Conservation (phyloP, 192 early-diverging fungal genomes). For the Dispira simplex region DNA sequence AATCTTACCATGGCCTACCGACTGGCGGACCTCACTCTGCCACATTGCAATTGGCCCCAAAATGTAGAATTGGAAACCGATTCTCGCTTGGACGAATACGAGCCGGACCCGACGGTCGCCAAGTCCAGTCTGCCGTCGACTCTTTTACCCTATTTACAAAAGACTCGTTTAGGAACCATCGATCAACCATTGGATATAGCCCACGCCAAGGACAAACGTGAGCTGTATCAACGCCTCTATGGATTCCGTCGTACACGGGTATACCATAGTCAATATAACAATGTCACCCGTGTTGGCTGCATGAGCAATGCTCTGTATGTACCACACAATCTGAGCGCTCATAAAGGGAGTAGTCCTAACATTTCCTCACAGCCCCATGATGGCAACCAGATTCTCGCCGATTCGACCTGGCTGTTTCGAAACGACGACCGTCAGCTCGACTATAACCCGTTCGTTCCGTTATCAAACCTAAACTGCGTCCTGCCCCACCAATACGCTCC, state of each 20-base stretch:
- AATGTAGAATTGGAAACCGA: constrained; percentile 6
- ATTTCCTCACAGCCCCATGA: neutral
- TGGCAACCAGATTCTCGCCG: neutral
- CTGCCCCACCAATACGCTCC: neutral
- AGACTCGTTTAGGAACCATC: neutral
- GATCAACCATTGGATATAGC: neutral
- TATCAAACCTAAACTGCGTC: constrained; percentile 1
- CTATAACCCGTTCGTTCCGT: neutral
- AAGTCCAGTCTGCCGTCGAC: too few species aligned
- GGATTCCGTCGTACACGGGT: neutral
- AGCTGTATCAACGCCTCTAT: neutral
- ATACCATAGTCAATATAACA: neutral
- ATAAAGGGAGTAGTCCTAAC: neutral
- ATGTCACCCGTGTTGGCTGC: neutral
- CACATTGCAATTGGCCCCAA: neutral
- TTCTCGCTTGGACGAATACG: neutral
- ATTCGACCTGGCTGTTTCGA: neutral
- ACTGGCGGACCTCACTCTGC: neutral
- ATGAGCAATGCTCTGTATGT: neutral
- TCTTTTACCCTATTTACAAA: neutral
- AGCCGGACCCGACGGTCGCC: neutral
- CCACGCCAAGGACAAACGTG: neutral
- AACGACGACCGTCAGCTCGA: neutral
- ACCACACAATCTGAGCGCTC: neutral
- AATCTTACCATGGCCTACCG: neutral